phyloP scores from a whole-genome alignment of 202 grass and related monocot species.

The Alloteropsis angusta region DNA sequence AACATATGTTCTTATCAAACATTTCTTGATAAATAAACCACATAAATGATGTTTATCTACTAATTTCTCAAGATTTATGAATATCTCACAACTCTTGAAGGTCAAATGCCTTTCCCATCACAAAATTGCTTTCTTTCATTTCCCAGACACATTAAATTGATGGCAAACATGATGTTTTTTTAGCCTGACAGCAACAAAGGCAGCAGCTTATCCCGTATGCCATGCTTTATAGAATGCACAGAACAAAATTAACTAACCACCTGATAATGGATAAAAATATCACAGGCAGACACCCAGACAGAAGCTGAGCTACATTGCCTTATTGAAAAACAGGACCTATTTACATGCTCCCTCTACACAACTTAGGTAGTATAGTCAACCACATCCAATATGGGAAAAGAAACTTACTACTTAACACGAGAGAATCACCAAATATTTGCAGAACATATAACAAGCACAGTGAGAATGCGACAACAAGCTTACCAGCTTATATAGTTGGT shows the following conservation, averaged over 20 bases:
- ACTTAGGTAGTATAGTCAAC: not conserved
- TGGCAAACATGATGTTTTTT: not conserved
- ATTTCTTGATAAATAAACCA: not conserved
- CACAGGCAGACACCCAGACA: not conserved
- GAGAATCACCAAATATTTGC: not conserved
- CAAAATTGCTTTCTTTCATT: not conserved
- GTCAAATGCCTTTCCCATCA: not conserved
- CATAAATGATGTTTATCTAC: not conserved
- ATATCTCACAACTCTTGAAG: not conserved
- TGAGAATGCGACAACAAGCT: not conserved
- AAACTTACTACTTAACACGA: not conserved
- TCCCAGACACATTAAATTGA: not conserved
- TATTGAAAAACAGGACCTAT: not conserved
- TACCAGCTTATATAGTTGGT: slow-evolving; percentile 13
- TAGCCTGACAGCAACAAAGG: not conserved
- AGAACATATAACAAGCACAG: not conserved
- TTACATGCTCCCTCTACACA: not conserved
- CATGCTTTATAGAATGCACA: not conserved
- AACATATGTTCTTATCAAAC: not conserved
- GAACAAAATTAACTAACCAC: not conserved
- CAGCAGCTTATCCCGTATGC: not conserved
- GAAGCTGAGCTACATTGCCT: not conserved
- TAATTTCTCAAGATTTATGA: not conserved
- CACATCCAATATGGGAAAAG: not conserved
- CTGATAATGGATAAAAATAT: not conserved